Conservation (phyloP, 2,329 filamentous ascomycete species). For the Chalaropsis thielavioides region DNA sequence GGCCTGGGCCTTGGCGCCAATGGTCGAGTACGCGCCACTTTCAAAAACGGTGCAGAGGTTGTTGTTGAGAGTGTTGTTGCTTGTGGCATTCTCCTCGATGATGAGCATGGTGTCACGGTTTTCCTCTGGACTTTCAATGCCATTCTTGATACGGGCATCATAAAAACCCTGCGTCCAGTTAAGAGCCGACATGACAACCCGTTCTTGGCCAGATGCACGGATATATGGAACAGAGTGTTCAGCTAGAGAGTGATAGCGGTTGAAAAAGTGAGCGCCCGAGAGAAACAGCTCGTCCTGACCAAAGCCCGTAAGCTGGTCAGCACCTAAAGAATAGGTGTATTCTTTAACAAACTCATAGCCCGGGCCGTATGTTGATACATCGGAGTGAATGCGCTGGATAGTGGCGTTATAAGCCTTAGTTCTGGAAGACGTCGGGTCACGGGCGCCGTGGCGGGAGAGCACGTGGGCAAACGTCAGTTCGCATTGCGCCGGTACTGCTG, state of each 20-base stretch:
- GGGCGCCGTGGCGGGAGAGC: constrained; percentile 71
- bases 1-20: constrained; percentile 37
- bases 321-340: constrained; percentile 57
- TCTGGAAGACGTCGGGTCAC: constrained; percentile 62
- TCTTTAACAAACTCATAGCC: constrained; percentile 55
- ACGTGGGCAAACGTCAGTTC: constrained; percentile 65
- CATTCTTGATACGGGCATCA: constrained; percentile 28
- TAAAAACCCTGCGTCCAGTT: constrained; percentile 68
- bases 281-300: constrained; percentile 56
- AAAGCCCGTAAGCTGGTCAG: constrained; percentile 52
- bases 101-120: constrained; percentile 45
- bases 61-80: constrained; percentile 75
- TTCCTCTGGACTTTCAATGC: constrained; percentile 25
- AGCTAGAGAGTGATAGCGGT: constrained; percentile 53
- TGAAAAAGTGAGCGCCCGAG: constrained; percentile 62
- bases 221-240: constrained; percentile 49
- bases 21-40: constrained; percentile 34
- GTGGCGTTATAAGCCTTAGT: constrained; percentile 47
- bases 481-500: constrained; percentile 51
- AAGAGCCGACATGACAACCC: constrained; percentile 59
- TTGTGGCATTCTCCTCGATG: constrained; percentile 49
- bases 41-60: constrained; percentile 59
- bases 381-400: constrained; percentile 49
- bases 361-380: constrained; percentile 41
- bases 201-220: constrained; percentile 52